Evolutionary conservation across 768 basidiomycete species (phyloP), one percentile per base, ranked within the genome.

Genomic region (Xerocomellus dryophilus): DNA sequence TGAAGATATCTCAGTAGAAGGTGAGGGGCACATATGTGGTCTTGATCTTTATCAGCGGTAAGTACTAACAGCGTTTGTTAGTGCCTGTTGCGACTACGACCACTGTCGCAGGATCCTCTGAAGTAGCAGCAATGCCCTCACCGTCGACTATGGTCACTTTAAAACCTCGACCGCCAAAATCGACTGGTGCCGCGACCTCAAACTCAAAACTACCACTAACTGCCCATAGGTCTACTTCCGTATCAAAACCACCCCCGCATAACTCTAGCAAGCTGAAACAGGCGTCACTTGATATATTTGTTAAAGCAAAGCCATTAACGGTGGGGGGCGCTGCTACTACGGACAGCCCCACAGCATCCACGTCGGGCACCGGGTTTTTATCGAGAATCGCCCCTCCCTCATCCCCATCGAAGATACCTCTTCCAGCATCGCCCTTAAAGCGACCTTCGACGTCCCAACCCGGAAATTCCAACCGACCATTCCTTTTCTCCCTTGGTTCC

Each of bases 341-440:
- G 2, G 21, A 12, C 3, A 42, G 7, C 10, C 14, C 48, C 15
- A 23, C 44, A 10, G 15, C 42, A 42, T 53, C 58, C 7, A 48
- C 51, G 5, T 58, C 57, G 14, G 45, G 34, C 34, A 56, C 3
- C 14, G 53, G 11, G 58, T 59, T 38, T 35, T 20, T 41, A 9
- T 63, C 61, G 31, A 58, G 23, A 50, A 20, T 15, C 2, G 20
- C 42, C 11, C 38, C 53, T 14, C 27, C 40, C n/a, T 43, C 50
- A 2, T 70, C 69, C 29, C 63, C 67, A 14, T 71, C 69, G 2
- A 71, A 69, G 48, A 59, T 70, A 0, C 70, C 70, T 36, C 51
- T 70, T 49, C 66, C 58, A 2, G 18, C 43, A 7, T 68, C 62
- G 2, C 59, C 64, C 1, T 38, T 31, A 7, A 69, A 68, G 27